Conservation (phyloP, 352 stramenopile genomes). For the Peronospora destructor region DNA sequence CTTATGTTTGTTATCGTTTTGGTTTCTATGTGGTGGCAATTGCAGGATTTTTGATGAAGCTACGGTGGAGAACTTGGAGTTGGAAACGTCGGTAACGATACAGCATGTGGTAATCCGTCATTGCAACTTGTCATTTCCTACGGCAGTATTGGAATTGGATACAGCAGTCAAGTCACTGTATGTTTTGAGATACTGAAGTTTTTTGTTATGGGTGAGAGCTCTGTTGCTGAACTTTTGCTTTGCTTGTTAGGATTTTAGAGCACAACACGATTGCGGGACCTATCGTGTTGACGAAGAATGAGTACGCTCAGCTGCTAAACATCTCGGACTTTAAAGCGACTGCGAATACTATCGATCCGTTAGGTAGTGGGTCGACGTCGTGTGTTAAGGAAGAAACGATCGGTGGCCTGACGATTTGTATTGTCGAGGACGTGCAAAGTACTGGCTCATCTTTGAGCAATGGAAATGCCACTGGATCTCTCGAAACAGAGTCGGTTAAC, state of each 20-base stretch:
- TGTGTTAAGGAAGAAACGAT: conserved; percentile 28
- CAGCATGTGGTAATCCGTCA: conserved; percentile 37
- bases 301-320: conserved; percentile 24
- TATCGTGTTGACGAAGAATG: conserved; percentile 29
- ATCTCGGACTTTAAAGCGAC: conserved; percentile 31
- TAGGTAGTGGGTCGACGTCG: conserved; percentile 11
- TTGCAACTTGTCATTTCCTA: conserved; percentile 44
- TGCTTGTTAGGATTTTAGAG: conserved; percentile 29
- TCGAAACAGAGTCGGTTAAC: conserved; percentile 17
- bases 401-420: conserved; percentile 28
- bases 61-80: conserved; percentile 32
- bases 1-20: conserved; percentile 1
- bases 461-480: conserved; percentile 6
- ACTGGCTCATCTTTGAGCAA: conserved; percentile 5
- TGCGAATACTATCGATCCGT: conserved; percentile 24
- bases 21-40: neutral
- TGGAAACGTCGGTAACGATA: conserved; percentile 29
- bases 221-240: conserved; percentile 5
- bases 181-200: conserved; percentile 2
- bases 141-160: conserved; percentile 30
- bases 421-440: conserved; percentile 18
- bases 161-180: conserved; percentile 28
- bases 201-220: neutral
- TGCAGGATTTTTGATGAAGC: conserved; percentile 41
- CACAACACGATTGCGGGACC: conserved; percentile 31